Evolutionary conservation across 1,284 basidiomycete species (phyloP).

Genomic region (Pyrrhoderma noxium): DNA sequence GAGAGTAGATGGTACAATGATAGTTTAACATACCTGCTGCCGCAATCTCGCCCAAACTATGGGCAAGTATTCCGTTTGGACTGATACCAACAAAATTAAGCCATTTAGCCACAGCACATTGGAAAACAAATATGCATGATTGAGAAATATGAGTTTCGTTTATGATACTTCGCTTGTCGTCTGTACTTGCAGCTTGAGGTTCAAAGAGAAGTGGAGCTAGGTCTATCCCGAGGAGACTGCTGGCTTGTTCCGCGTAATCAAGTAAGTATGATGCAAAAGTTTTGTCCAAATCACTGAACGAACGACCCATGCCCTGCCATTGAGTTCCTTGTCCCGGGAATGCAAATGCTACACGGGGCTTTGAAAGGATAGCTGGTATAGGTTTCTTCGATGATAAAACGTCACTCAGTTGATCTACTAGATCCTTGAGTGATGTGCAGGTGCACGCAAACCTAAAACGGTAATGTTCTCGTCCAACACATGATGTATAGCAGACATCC

Average conservation of each 20-base stretch:
- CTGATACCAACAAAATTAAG: slow-evolving; percentile 26
- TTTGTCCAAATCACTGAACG: slow-evolving; percentile 26
- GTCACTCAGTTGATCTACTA: slow-evolving; percentile 27
- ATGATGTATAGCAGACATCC: slow-evolving; percentile 31
- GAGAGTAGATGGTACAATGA: slow-evolving; percentile 12
- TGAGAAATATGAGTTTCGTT: slow-evolving; percentile 30
- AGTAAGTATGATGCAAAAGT: slow-evolving; percentile 26
- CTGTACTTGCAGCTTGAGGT: slow-evolving; percentile 20
- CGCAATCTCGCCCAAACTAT: slow-evolving; percentile 33
- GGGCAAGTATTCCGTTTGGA: slow-evolving; percentile 29
- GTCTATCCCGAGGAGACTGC: slow-evolving; percentile 2
- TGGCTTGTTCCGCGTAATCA: slow-evolving; percentile 25
- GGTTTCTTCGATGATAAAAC: slow-evolving; percentile 15
- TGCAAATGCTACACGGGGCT: slow-evolving; percentile 24
- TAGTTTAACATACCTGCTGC: slow-evolving; percentile 27
- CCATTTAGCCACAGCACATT: slow-evolving; percentile 30
- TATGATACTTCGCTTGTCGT: slow-evolving; percentile 20
- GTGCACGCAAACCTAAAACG: slow-evolving; percentile 30
- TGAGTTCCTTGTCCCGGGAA: slow-evolving; percentile 34
- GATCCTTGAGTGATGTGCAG: slow-evolving; percentile 27
- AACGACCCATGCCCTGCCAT: slow-evolving; percentile 30
- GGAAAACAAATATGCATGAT: slow-evolving; percentile 32
- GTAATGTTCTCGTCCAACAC: slow-evolving; percentile 32
- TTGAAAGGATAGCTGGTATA: slow-evolving; percentile 11
- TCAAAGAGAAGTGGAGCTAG: slow-evolving; percentile 14